phyloP scores from a whole-genome alignment of 140 eudicot species.

The Anethum foeniculum region DNA sequence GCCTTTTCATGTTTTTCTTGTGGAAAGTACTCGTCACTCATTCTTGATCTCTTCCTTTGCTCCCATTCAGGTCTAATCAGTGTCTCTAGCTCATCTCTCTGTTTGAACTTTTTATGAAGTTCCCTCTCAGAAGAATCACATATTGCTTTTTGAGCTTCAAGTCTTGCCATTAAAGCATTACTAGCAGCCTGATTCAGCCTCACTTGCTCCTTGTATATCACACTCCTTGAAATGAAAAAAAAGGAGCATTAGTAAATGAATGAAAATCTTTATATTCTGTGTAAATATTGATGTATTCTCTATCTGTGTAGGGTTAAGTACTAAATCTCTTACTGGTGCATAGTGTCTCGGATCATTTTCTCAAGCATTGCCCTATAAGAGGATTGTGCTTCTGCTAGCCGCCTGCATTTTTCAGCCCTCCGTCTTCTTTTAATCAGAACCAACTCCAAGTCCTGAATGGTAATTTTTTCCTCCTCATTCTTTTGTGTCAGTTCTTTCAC shows the following conservation, averaged over 20 bases:
- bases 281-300: background rate
- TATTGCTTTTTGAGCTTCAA: conserved; percentile 88
- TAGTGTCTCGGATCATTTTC: conserved; percentile 95
- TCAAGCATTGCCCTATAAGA: conserved; percentile 82
- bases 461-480: conserved; percentile 68
- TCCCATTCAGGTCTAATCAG: conserved; percentile 72
- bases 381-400: conserved; percentile 88
- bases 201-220: conserved; percentile 79
- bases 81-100: conserved; percentile 70
- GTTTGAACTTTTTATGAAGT: conserved; percentile 59
- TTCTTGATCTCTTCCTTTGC: conserved; percentile 84
- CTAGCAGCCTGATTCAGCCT: conserved; percentile 88
- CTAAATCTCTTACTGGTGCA: conserved; percentile 86
- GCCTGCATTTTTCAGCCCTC: conserved; percentile 79
- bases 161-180: conserved; percentile 77
- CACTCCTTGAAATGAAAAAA: conserved; percentile 54
- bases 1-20: conserved; percentile 19
- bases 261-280: background rate
- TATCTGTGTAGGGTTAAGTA: background rate
- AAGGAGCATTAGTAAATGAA: background rate
- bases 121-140: conserved; percentile 94
- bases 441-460: conserved; percentile 71
- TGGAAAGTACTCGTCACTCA: conserved; percentile 24
- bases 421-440: conserved; percentile 58
- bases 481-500: conserved; percentile 49